Conservation (phyloP, 805 yeast species). For the Komagataella ulmi region DNA sequence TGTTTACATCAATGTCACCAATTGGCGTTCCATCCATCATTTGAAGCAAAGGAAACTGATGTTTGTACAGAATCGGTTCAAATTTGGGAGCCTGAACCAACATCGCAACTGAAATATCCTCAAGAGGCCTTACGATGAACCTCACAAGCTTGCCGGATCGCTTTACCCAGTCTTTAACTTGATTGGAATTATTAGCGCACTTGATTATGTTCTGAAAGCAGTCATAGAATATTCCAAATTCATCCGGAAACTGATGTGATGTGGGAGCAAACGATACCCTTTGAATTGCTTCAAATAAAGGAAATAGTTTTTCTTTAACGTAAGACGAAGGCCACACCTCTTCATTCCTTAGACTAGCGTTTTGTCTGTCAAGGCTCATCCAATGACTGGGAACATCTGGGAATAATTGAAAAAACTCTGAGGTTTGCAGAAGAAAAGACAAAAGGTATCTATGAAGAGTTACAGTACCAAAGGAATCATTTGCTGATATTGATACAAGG, state of each 20-base stretch:
- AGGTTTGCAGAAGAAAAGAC: neutral
- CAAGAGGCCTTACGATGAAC: neutral
- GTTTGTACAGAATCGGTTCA: neutral
- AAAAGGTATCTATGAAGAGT: neutral
- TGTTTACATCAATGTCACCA: neutral
- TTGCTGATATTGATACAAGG: neutral
- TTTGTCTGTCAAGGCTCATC: neutral
- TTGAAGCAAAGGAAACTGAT: neutral
- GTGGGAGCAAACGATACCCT: neutral
- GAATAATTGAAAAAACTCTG: neutral
- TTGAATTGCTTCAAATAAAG: neutral
- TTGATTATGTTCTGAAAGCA: neutral
- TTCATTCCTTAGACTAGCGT: neutral
- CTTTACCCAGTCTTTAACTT: neutral
- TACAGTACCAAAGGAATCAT: neutral
- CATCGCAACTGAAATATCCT: neutral
- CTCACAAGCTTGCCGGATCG: neutral
- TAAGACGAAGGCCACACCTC: neutral
- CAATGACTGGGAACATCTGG: neutral
- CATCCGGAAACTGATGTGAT: neutral
- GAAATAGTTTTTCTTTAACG: neutral
- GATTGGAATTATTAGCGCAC: neutral
- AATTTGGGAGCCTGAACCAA: neutral
- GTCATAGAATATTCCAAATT: neutral
- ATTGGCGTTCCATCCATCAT: neutral